Percentiles rank a stretch among this genome's conserved stretches.
phyloP scores from a whole-genome alignment of 169 alveolate species.

The Toxoplasma gondii region DNA sequence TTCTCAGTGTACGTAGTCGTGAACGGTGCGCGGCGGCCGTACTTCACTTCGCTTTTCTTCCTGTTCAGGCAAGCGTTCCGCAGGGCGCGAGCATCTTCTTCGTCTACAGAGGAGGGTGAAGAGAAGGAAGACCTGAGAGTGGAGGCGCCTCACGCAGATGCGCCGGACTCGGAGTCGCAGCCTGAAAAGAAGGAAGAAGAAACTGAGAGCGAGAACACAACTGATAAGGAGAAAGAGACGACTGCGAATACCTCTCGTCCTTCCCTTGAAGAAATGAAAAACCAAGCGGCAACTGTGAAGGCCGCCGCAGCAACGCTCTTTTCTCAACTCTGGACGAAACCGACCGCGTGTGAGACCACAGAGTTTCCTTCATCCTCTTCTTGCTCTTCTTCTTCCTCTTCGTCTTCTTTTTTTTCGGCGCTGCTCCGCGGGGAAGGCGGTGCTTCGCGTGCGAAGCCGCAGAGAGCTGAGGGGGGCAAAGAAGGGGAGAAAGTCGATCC shows the following conservation, averaged over 20 bases:
- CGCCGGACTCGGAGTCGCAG: background rate
- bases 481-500: background rate
- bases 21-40: too few relatives aligned
- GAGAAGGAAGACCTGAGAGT: too few relatives aligned
- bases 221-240: background rate
- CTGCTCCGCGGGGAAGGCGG: background rate
- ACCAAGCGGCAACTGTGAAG: background rate
- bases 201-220: background rate
- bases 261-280: background rate
- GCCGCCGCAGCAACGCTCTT: conserved; percentile 1
- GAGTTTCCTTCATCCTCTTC: background rate
- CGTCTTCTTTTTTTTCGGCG: background rate
- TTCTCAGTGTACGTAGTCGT: too few relatives aligned
- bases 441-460: background rate
- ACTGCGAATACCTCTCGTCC: background rate
- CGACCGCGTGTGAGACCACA: background rate
- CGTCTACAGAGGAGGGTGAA: too few relatives aligned
- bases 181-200: background rate
- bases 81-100: background rate
- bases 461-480: background rate
- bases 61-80: background rate
- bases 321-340: background rate
- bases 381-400: too few relatives aligned
- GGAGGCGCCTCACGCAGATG: too few relatives aligned
- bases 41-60: background rate